phyloP scores from a whole-genome alignment of 2,329 filamentous ascomycete species.

The Rhynchosporium secalis region DNA sequence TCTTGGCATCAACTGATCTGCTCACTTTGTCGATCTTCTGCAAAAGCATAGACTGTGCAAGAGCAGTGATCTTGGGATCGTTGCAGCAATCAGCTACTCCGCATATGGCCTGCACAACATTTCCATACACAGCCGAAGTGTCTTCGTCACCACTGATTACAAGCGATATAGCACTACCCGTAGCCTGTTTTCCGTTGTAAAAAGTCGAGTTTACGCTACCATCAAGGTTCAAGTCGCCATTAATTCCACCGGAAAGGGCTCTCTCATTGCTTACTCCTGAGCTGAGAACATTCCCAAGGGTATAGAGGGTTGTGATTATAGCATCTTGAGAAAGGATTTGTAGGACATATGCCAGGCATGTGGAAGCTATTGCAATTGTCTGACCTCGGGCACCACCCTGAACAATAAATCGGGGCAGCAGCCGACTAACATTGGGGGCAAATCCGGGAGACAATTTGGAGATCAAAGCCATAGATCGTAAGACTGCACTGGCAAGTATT shows the following conservation, averaged over 20 bases:
- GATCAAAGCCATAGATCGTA: constrained; percentile 80
- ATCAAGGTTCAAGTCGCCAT: constrained; percentile 55
- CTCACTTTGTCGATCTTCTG: constrained; percentile 91
- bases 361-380: constrained; percentile 76
- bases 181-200: constrained; percentile 58
- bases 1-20: constrained; percentile 75
- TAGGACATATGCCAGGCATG: constrained; percentile 78
- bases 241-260: constrained; percentile 41
- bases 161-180: constrained; percentile 78
- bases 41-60: constrained; percentile 93
- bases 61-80: constrained; percentile 88
- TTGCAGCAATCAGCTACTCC: constrained; percentile 79
- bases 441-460: constrained; percentile 72
- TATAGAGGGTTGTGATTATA: constrained; percentile 92
- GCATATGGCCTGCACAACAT: constrained; percentile 93
- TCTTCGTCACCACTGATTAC: constrained; percentile 76
- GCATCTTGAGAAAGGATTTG: constrained; percentile 85
- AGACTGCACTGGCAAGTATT: constrained; percentile 71
- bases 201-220: constrained; percentile 48
- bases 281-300: constrained; percentile 91
- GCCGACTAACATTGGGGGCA: constrained; percentile 73
- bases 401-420: constrained; percentile 84
- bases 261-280: constrained; percentile 59
- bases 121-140: constrained; percentile 72
- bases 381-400: constrained; percentile 71